These are phyloP conservation scores for Periconia digitata DNA, from an alignment of 2,329 filamentous ascomycete genomes.

Conservation along the genomic window DNA sequence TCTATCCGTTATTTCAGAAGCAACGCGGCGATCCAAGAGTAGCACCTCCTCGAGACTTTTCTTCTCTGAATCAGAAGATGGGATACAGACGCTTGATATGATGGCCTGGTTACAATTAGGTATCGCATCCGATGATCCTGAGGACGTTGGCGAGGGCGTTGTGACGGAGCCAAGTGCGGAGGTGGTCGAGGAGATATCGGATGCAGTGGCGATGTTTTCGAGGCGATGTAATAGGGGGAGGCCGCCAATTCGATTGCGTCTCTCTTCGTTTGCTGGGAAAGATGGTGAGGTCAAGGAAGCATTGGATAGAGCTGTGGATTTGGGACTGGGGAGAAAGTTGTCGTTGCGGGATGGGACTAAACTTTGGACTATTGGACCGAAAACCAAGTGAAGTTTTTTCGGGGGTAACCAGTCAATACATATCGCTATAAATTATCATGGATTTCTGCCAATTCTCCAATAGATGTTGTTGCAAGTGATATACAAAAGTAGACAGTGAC, in stretches of 20 bases:
- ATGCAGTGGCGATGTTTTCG: slow-evolving; percentile 16
- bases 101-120: slow-evolving; percentile 1
- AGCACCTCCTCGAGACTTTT: slow-evolving; percentile 4
- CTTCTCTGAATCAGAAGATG: slow-evolving; percentile 1
- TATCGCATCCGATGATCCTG: neutral
- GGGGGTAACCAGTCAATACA: too few relatives aligned
- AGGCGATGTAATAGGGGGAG: slow-evolving; percentile 14
- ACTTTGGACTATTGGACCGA: slow-evolving; percentile 9
- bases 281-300: slow-evolving; percentile 6
- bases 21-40: neutral
- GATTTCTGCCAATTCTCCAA: too few relatives aligned
- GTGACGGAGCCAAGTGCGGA: slow-evolving; percentile 7
- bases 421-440: too few relatives aligned
- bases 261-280: slow-evolving; percentile 4
- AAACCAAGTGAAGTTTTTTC: neutral
- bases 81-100: neutral
- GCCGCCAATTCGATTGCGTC: slow-evolving; percentile 6
- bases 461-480: too few relatives aligned
- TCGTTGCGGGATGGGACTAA: slow-evolving; percentile 7
- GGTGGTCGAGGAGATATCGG: slow-evolving; percentile 17
- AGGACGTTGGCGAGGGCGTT: neutral
- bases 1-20: neutral
- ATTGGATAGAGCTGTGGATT: slow-evolving; percentile 2
- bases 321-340: slow-evolving; percentile 6
- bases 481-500: too few relatives aligned